These are phyloP conservation scores for Hemerocallis citrina DNA, from an alignment of 106 monocot genomes.

Conservation along the genomic window DNA sequence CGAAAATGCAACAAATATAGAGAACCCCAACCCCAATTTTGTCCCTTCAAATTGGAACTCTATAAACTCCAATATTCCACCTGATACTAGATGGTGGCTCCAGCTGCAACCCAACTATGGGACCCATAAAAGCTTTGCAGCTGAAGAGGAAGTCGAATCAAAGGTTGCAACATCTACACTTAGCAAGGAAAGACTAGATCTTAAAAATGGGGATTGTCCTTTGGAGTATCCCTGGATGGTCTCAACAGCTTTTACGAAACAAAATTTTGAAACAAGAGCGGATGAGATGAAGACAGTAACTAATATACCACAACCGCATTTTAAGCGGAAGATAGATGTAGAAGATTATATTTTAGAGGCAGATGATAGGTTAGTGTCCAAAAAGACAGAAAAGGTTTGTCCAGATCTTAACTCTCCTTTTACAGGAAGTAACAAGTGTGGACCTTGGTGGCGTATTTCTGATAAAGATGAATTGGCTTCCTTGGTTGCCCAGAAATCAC, in stretches of 20 bases:
- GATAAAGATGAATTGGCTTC: conserved; percentile 76
- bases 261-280: conserved; percentile 20
- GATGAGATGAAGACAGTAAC: conserved; percentile 26
- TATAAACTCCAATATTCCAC: conserved; percentile 31
- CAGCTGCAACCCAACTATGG: conserved; percentile 55
- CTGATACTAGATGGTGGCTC: conserved; percentile 77
- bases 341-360: conserved; percentile 19
- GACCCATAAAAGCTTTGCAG: conserved; percentile 38
- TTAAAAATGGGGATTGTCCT: conserved; percentile 11
- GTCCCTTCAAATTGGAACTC: conserved; percentile 38
- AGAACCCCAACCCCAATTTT: conserved; percentile 21
- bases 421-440: conserved; percentile 31
- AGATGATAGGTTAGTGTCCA: conserved; percentile 24
- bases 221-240: conserved; percentile 28
- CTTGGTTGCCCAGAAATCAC: conserved; percentile 71
- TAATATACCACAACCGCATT: conserved; percentile 5
- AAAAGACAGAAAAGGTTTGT: conserved; percentile 19
- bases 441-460: conserved; percentile 77
- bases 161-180: conserved; percentile 7
- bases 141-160: conserved; percentile 9
- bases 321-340: conserved; percentile 25
- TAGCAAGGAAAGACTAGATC: background rate
- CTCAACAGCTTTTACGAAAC: conserved; percentile 32
- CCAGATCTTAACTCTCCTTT: conserved; percentile 23
- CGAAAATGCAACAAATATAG: conserved; percentile 21